Conservation (phyloP, 805 yeast genomes). For the Lipomyces spencermartinsiae region DNA sequence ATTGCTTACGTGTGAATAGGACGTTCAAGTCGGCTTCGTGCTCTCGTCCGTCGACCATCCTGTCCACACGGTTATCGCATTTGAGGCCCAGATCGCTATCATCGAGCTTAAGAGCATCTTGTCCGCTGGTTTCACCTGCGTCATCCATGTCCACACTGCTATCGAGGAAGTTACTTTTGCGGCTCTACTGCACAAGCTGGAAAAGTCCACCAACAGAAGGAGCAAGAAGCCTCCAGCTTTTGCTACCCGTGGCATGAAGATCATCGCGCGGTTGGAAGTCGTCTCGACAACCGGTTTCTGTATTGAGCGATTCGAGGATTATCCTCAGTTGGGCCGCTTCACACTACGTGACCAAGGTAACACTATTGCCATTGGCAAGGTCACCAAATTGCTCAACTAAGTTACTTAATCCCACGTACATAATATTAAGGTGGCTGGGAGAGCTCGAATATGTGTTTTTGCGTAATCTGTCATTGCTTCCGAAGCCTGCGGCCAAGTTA, state of each 20-base stretch:
- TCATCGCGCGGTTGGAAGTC: slow-evolving; percentile 88
- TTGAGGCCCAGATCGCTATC: slow-evolving; percentile 96
- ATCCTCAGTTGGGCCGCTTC: slow-evolving; percentile 97
- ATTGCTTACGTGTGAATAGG: slow-evolving; percentile 45
- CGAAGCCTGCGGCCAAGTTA: not conserved
- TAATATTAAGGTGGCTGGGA: not conserved
- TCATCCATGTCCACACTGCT: slow-evolving; percentile 98
- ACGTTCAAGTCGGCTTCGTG: slow-evolving; percentile 88
- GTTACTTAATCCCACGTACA: not conserved
- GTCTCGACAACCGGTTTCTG: slow-evolving; percentile 75
- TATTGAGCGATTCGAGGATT: slow-evolving; percentile 88
- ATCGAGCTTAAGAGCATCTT: slow-evolving; percentile 94
- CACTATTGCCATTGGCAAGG: slow-evolving; percentile 98
- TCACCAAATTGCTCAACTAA: slow-evolving; percentile 73
- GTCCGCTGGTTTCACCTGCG: slow-evolving; percentile 96
- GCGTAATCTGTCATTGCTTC: not conserved
- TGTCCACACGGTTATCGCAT: slow-evolving; percentile 85
- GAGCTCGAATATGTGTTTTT: not conserved
- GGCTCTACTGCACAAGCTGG: slow-evolving; percentile 86
- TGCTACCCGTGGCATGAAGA: slow-evolving; percentile 98
- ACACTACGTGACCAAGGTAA: slow-evolving; percentile 98
- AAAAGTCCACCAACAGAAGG: slow-evolving; percentile 95
- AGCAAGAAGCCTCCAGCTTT: slow-evolving; percentile 97
- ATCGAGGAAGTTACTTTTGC: slow-evolving; percentile 90
- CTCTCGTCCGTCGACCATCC: slow-evolving; percentile 86